Base-by-base conservation (phyloP, 1,139 yeast genomes). In the Suzukiozyma palmioleophila region DNA sequence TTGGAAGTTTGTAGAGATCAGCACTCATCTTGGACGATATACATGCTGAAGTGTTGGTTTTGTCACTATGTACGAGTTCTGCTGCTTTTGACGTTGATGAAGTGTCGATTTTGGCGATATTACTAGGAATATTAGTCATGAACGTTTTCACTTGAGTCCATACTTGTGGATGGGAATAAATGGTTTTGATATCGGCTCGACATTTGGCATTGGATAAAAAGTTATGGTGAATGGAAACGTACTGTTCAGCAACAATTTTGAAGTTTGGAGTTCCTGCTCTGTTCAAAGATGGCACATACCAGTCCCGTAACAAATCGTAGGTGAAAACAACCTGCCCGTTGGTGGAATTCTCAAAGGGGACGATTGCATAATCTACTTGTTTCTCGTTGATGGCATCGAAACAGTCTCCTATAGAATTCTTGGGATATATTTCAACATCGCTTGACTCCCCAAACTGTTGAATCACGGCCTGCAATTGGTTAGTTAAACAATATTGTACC, bases 91-190 rank as follows among this genome's bases (percentile, higher is more conserved):
- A 83, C 0, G 97, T 92, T 0, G 96, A 86, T 2, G 76, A 69
- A 1, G 83, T 73, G 59, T 89, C 96, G 9, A 84, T 65, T 44
- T 60, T 71, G 36, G 70, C 69, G n/a, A 75, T 60, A 43, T 29
- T 64, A 58, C 63, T 60, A 1, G 58, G 52, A 37, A 69, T 50
- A 3, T 58, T 47, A n/a, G 57, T 53, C 38, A 84, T 56, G 56
- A 81, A 83, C 10, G 66, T 58, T 2, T 75, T 69, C 34, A 87
- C 83, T 57, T 92, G 98, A 3, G 97, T 95, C 98, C 98, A 92
- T 0, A 89, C 98, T 57, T 92, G 98, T 3, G 98, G 97, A 59
- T 92, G 98, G 2, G 96, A 84, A 62, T 86, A 86, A 21, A 92
- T 73, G 30, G 73, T 76, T 12, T 63, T 62, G 39, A 83, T 72